Base-by-base conservation (phyloP, 768 basidiomycete genomes). In the Pilatotrama ljubarskyi region DNA sequence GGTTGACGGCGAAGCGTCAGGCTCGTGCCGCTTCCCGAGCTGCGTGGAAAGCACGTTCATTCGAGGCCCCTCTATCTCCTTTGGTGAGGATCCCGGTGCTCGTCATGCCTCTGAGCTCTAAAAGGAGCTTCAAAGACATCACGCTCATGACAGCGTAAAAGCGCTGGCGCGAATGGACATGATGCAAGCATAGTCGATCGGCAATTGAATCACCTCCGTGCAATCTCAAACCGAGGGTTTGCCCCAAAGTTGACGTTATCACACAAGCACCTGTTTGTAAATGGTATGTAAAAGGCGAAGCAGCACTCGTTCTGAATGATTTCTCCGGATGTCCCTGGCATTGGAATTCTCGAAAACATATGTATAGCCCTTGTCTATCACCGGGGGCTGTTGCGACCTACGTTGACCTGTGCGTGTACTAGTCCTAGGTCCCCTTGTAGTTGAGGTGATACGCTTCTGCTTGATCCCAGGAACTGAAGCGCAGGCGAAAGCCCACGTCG, bases 401-500 rank as follows among this genome's bases (percentile, higher is more conserved):
- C 35, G 20, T 13, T 15, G 10, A 40, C 46, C 36, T 51, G 32
- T 15, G 50, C 32, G 49, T 2, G 47, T 26, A 7, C 38, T n/a
- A 20, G 32, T 38, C 29, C 20, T 17, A 3, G 22, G 32, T 14
- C 6, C 36, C 20, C 38, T 58, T 47, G 25, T 13, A 14, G 13
- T 37, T 17, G 17, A 6, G 22, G 10, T 20, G 37, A 24, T 13
- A 37, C 36, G 15, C 17, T 7, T 6, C 25, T 13, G 46, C 37
- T 15, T 37, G 8, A n/a, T 48, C 55, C 61, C 61, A 62, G 18
- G 20, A 35, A 49, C 50, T 52, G 32, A 32, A 36, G 17, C 43
- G 44, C 24, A 63, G 37, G 5, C 62, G 56, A 25, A 50, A 63
- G n/a, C 62, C 62, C 18, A 65, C 43, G 26, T 62, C 41, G 20